A percentile compares a stretch with the other conserved stretches of the same genome.
phyloP scores from a whole-genome alignment of 495 filamentous ascomycete species.

The Immersiella caudata region DNA sequence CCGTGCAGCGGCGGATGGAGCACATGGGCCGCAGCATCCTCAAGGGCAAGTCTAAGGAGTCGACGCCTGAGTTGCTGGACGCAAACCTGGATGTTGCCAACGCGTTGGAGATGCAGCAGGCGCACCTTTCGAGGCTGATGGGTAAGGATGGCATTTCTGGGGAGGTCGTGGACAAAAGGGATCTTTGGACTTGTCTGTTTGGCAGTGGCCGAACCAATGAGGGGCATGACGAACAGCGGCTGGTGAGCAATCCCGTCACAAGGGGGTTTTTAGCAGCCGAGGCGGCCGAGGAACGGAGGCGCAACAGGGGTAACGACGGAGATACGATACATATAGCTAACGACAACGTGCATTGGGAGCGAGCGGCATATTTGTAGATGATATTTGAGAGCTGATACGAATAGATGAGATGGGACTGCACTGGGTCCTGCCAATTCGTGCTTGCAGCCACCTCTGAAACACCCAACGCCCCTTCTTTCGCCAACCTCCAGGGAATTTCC shows the following conservation, averaged over 20 bases:
- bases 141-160: slow-evolving; percentile 70
- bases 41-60: slow-evolving; percentile 41
- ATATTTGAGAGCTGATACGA: background rate
- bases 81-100: slow-evolving; percentile 80
- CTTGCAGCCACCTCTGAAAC: background rate
- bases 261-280: slow-evolving; percentile 37
- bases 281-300: slow-evolving; percentile 31
- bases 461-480: no score
- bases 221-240: slow-evolving; percentile 21
- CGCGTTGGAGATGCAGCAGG: slow-evolving; percentile 75
- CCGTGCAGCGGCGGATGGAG: slow-evolving; percentile 72
- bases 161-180: slow-evolving; percentile 75
- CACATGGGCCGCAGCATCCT: slow-evolving; percentile 62
- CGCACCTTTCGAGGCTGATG: slow-evolving; percentile 66
- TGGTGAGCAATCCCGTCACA: slow-evolving; percentile 22
- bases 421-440: background rate
- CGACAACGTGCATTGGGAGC: background rate
- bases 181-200: slow-evolving; percentile 91
- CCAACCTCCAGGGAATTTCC: no score
- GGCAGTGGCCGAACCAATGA: slow-evolving; percentile 48
- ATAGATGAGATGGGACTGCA: background rate
- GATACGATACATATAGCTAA: no score
- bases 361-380: background rate
- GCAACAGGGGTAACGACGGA: background rate
- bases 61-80: slow-evolving; percentile 41